These are phyloP conservation scores for Xylariaceae sp. DNA, from an alignment of 2,329 filamentous ascomycete genomes.

Conservation along the genomic window DNA sequence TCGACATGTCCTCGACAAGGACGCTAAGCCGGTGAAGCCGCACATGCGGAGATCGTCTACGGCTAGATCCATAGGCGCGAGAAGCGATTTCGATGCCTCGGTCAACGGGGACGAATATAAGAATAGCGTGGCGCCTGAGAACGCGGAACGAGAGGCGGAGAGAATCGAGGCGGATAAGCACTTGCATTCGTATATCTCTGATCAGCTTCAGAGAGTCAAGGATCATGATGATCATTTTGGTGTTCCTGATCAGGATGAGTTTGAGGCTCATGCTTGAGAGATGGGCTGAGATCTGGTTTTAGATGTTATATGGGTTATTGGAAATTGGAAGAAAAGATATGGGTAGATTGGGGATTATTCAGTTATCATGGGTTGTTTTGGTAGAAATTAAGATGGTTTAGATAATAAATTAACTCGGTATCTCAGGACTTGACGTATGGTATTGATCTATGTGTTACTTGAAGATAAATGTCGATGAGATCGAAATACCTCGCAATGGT, in stretches of 20 bases:
- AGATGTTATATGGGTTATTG: neutral
- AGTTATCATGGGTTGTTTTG: too few species aligned
- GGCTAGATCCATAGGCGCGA: constrained; percentile 75
- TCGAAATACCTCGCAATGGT: too few species aligned
- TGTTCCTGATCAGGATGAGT: constrained; percentile 33
- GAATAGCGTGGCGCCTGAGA: constrained; percentile 48
- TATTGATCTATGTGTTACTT: too few species aligned
- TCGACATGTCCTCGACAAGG: constrained; percentile 45
- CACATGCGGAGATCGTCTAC: constrained; percentile 76
- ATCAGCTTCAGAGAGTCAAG: constrained; percentile 73
- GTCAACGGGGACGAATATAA: constrained; percentile 48
- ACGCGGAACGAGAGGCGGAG: constrained; percentile 50
- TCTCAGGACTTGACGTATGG: too few species aligned
- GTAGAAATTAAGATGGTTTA: too few species aligned
- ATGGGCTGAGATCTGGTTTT: constrained; percentile 9
- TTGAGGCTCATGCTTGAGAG: constrained; percentile 27
- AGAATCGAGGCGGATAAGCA: constrained; percentile 62
- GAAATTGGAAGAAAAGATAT: too few species aligned
- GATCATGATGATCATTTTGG: constrained; percentile 43
- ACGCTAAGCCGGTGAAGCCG: constrained; percentile 44
- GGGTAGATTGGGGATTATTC: too few species aligned
- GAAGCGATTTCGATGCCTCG: constrained; percentile 70
- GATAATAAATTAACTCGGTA: too few species aligned
- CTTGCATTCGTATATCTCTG: constrained; percentile 76
- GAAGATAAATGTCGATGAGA: too few species aligned